Conservation (phyloP, 2,329 filamentous ascomycete genomes). For the Lachnellula suecica region DNA sequence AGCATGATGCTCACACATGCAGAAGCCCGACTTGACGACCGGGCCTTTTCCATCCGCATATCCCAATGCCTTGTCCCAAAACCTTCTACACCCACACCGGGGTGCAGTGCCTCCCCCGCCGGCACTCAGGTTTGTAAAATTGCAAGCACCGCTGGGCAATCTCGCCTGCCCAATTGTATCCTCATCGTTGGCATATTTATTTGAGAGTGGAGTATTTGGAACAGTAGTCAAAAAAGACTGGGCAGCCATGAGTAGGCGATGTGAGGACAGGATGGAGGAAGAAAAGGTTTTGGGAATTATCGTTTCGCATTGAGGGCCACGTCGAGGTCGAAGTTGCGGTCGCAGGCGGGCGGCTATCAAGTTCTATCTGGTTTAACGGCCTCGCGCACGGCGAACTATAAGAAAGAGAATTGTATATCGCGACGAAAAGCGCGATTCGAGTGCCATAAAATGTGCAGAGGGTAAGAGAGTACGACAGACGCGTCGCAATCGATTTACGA, state of each 20-base stretch:
- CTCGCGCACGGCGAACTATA: conserved; percentile 8
- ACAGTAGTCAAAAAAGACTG: conserved; percentile 16
- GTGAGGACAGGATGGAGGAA: conserved; percentile 9
- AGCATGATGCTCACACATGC: conserved; percentile 56
- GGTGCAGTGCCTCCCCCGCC: conserved; percentile 42
- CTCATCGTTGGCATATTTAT: conserved; percentile 22
- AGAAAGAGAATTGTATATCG: conserved; percentile 6
- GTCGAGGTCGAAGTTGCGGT: conserved; percentile 13
- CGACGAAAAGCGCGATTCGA: conserved; percentile 5
- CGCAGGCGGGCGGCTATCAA: conserved; percentile 23
- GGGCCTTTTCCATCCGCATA: conserved; percentile 3
- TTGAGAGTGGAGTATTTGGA: conserved; percentile 30
- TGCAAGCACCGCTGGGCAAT: conserved; percentile 49
- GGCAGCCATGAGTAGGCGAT: conserved; percentile 28
- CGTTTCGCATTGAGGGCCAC: conserved; percentile 25
- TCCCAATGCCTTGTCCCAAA: conserved; percentile 43
- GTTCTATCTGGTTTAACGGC: conserved; percentile 8
- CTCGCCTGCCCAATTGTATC: conserved; percentile 14
- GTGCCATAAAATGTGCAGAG: conserved; percentile 2
- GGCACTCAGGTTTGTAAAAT: conserved; percentile 45
- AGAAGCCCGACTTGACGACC: conserved; percentile 30
- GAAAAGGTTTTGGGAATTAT: conserved; percentile 7
- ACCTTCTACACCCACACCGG: conserved; percentile 51
- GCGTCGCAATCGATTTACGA: conserved; percentile 25
- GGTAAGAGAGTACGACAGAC: conserved; percentile 9